Base-by-base conservation (phyloP, 1,284 basidiomycete species). In the Wolfiporia cocos region DNA sequence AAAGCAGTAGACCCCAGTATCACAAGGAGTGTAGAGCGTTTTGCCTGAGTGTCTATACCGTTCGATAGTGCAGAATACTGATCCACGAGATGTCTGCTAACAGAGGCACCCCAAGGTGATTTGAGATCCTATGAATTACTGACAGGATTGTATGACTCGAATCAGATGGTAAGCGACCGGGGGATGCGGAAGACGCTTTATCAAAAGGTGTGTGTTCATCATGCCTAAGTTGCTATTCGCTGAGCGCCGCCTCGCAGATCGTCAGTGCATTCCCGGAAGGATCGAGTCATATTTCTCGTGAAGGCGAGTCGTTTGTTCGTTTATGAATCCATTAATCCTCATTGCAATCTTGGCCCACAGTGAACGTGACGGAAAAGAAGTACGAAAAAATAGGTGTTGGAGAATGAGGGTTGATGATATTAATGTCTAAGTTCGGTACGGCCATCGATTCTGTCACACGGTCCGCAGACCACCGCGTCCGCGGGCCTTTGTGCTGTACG, bases 341-440 rank as follows among this genome's bases (percentile, higher is more conserved):
- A 40, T 26, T 33, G 10, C 18, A 4, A 5, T 33, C 11, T 31
- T n/a, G 37, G 26, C 19, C 19, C 20, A 21, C 26, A 85, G 83
- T 86, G 73, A 86, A 82, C 57, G 74, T 80, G 9, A 81, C 86
- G 75, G 86, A 86, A 68, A 86, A 85, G 69, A 76, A 71, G 51
- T 68, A 74, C 50, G 81, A 84, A 59, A 78, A n/a, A 76, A 53
- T 81, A 83, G 55, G 67, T 69, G 10, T 67, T 74, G 70, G 79
- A 81, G 48, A 65, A 65, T 50, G 74, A 76, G 34, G 29, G 34
- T 34, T 46, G 24, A 41, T 15, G 7, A 7, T 9, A 34, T 14
- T 28, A 14, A n/a, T n/a, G n/a, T n/a, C n/a, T n/a, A n/a, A n/a
- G n/a, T n/a, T n/a, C n/a, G n/a, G n/a, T n/a, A n/a, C n/a, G n/a